phyloP scores from a whole-genome alignment of 73 alveolate species.

The Tetrahymena thermophila region DNA sequence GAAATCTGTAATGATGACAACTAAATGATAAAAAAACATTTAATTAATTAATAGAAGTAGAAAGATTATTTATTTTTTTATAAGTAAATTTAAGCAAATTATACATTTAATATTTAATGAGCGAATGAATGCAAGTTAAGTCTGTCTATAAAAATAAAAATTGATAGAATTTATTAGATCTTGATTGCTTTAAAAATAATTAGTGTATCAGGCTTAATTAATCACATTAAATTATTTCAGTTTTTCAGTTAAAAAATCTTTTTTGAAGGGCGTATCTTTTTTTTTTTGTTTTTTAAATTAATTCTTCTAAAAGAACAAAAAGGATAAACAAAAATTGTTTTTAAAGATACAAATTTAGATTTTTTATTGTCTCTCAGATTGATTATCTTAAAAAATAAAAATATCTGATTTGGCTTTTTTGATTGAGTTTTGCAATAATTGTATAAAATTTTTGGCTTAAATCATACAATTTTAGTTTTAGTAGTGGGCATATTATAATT shows the following conservation, averaged over 20 bases:
- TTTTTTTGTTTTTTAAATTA: neutral
- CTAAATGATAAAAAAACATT: neutral
- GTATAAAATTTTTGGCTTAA: neutral
- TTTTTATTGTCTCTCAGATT: neutral
- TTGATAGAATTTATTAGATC: neutral
- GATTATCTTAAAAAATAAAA: neutral
- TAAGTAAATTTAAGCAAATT: neutral
- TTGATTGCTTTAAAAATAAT: neutral
- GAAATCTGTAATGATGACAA: neutral
- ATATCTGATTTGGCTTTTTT: neutral
- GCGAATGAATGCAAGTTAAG: neutral
- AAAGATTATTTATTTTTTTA: neutral
- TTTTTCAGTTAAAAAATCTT: neutral
- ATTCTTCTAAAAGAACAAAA: neutral
- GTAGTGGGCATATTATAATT: no score
- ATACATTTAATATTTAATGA: neutral
- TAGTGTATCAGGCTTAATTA: neutral
- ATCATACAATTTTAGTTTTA: no score
- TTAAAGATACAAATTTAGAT: neutral
- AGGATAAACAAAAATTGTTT: neutral
- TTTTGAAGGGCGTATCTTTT: neutral
- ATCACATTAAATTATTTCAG: neutral
- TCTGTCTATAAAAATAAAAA: neutral
- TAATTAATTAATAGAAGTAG: neutral
- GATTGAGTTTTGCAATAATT: neutral